Evolutionary conservation across 164 flowering plant genomes (phyloP).

Genomic region (Stephania yunnanensis): DNA sequence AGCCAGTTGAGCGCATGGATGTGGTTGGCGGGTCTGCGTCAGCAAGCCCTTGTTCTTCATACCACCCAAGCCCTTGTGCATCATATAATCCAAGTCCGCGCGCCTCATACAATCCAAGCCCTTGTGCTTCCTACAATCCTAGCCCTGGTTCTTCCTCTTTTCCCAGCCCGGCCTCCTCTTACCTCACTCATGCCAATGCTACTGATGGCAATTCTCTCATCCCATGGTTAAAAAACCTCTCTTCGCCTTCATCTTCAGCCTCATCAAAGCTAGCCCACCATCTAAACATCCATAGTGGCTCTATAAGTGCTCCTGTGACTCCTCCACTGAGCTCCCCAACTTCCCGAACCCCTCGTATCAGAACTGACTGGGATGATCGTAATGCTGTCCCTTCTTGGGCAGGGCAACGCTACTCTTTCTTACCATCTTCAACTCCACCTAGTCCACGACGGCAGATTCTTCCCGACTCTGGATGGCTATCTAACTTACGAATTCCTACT

Average conservation of each 20-base stretch:
- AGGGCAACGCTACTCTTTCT: slow-evolving; percentile 41
- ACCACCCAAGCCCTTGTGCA: slow-evolving; percentile 59
- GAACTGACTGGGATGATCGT: slow-evolving; percentile 56
- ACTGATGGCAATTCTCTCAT: slow-evolving; percentile 76
- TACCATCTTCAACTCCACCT: slow-evolving; percentile 76
- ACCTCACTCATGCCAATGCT: slow-evolving; percentile 28
- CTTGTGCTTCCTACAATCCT: slow-evolving; percentile 66
- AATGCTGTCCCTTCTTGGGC: slow-evolving; percentile 40
- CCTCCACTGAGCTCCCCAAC: slow-evolving; percentile 93
- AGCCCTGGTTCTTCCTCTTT: slow-evolving; percentile 72
- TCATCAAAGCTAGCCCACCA: slow-evolving; percentile 59
- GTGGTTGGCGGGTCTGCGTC: slow-evolving; percentile 59
- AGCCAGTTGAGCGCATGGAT: slow-evolving; percentile 61
- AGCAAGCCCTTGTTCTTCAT: slow-evolving; percentile 74
- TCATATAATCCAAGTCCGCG: slow-evolving; percentile 69
- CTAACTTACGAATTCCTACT: slow-evolving; percentile 22
- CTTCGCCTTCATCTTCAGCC: slow-evolving; percentile 54
- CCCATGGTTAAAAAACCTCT: slow-evolving; percentile 93
- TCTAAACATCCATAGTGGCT: slow-evolving; percentile 61
- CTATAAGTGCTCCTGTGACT: slow-evolving; percentile 93
- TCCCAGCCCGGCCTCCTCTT: slow-evolving; percentile 59
- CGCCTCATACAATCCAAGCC: slow-evolving; percentile 66
- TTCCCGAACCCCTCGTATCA: slow-evolving; percentile 56
- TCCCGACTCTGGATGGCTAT: slow-evolving; percentile 70
- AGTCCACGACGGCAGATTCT: slow-evolving; percentile 67